These are phyloP conservation scores for Spergularia bocconei DNA, from an alignment of 148 eudicot species.

Conservation along the genomic window DNA sequence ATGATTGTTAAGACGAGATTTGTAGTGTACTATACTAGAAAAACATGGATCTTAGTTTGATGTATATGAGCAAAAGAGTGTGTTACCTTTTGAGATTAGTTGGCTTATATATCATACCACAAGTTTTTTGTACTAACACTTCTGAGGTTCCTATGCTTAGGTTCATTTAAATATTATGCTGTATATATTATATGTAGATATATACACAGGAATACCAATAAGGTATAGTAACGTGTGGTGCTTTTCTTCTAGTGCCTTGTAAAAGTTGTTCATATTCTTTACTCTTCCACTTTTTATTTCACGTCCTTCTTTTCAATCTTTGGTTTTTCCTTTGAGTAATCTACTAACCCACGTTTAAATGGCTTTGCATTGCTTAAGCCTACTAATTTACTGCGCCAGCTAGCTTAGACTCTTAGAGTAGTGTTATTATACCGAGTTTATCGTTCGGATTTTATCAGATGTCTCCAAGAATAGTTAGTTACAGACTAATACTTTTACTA, in stretches of 20 bases:
- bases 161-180: background rate
- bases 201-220: slow-evolving; percentile 11
- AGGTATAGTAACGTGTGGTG: slow-evolving; percentile 28
- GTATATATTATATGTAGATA: background rate
- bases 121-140: background rate
- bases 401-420: background rate
- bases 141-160: background rate
- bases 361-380: background rate
- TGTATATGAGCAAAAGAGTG: background rate
- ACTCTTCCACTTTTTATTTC: slow-evolving; percentile 4
- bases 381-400: background rate
- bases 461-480: too few species aligned
- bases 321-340: slow-evolving; percentile 20
- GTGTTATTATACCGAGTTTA: too few species aligned
- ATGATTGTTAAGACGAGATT: background rate
- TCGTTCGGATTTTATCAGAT: too few species aligned
- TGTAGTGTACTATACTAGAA: background rate
- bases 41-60: background rate
- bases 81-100: slow-evolving; percentile 3
- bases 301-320: slow-evolving; percentile 1
- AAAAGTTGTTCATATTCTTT: slow-evolving; percentile 35
- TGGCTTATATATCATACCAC: slow-evolving; percentile 8
- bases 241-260: slow-evolving; percentile 37
- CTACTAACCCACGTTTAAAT: slow-evolving; percentile 23
- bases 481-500: too few species aligned